These are phyloP conservation scores for Cryphonectria parasitica DNA, from an alignment of 2,329 filamentous ascomycete species.

Conservation along the genomic window DNA sequence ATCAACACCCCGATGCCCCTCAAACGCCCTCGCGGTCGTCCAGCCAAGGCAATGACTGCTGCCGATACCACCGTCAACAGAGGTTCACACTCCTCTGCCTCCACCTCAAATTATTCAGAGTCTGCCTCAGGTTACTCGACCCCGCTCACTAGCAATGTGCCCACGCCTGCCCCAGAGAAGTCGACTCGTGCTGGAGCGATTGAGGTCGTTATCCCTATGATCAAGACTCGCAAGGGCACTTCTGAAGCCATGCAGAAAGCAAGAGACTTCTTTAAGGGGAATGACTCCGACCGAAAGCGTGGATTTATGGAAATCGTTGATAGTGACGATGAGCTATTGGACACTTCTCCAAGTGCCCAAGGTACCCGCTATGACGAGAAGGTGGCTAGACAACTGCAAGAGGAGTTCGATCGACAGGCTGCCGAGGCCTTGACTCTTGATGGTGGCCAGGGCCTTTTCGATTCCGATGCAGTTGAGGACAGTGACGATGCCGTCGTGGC, in stretches of 20 bases:
- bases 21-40: conserved; percentile 38
- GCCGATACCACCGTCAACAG: conserved; percentile 29
- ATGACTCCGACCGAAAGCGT: conserved; percentile 47
- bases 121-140: conserved; percentile 43
- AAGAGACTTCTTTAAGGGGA: conserved; percentile 5
- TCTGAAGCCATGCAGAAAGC: conserved; percentile 49
- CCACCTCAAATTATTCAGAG: conserved; percentile 41
- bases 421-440: conserved; percentile 9
- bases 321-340: conserved; percentile 45
- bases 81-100: conserved; percentile 42
- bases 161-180: conserved; percentile 42
- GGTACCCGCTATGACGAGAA: conserved; percentile 58
- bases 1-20: conserved; percentile 15
- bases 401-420: conserved; percentile 40
- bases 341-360: conserved; percentile 48
- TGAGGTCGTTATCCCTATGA: conserved; percentile 40
- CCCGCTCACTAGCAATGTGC: conserved; percentile 47
- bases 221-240: conserved; percentile 37
- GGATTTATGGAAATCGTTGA: conserved; percentile 49
- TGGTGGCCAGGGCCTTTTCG: conserved; percentile 35
- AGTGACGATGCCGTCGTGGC: conserved; percentile 21
- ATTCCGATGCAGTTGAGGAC: conserved; percentile 26
- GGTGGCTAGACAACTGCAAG: conserved; percentile 60
- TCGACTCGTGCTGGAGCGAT: conserved; percentile 36
- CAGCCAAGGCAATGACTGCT: conserved; percentile 33